Base-by-base conservation (phyloP, 139 green algal species). In the Spirogloea muscicola region DNA sequence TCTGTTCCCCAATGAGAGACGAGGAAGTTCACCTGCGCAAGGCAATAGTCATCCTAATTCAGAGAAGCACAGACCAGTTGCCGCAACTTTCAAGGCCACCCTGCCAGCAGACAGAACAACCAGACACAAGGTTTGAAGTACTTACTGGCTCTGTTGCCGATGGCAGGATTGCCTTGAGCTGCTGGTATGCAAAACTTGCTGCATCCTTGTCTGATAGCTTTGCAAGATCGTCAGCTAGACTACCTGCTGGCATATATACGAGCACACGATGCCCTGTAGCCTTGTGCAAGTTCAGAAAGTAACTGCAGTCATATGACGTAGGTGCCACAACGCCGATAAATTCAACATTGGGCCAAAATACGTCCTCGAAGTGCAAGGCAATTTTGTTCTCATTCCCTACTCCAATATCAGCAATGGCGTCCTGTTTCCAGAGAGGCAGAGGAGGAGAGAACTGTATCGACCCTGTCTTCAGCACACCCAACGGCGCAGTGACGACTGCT, bases 371-470 rank as follows among this genome's bases (percentile, higher is more conserved):
- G 36, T 44, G 40, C 3, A 82, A 41, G 1, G 49, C 74, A 40
- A 82, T 55, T 49, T 82, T 82, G 74, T 82, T 82, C 74, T 82
- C 74, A 29, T 70, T 75, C 33, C 74, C 74, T 13, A 81, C 58
- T 10, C 67, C 74, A 9, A 71, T 72, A 60, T 33, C 51, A 13
- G 7, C 0, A 36, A 82, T 80, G 3, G 74, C 65, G 3, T 27
- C 18, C 13, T 10, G 6, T 40, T 82, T 82, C 37, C 52, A 81
- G 21, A 37, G 31, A 10, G 74, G 74, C n/a, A 82, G 67, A 2
- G 42, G 38, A 48, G 74, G 74, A 27, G 44, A 33, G 42, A 82
- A 82, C n/a, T 21, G 27, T 27, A 80, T 79, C 16, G 21, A 34
- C 27, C 43, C 43, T 18, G 70, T 9, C 27, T 79, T 25, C 18